Evolutionary conservation across 2,329 filamentous ascomycete genomes (phyloP).

Genomic region (Ilyonectria robusta): DNA sequence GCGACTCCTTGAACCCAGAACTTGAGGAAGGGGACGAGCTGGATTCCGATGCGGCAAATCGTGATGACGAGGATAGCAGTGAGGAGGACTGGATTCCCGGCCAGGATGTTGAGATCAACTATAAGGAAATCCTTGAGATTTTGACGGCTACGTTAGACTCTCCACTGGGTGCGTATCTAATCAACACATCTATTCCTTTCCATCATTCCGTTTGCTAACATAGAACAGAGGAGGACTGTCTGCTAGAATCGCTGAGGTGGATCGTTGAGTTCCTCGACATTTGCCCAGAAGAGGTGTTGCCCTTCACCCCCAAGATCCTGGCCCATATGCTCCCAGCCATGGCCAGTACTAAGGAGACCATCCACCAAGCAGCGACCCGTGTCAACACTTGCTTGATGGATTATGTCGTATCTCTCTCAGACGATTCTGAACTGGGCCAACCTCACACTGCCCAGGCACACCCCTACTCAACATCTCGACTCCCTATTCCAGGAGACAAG

Average conservation of each 20-base stretch:
- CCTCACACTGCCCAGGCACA: constrained; percentile 44
- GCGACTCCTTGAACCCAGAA: constrained; percentile 70
- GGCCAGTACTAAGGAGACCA: constrained; percentile 90
- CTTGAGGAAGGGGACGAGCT: constrained; percentile 74
- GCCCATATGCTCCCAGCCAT: constrained; percentile 94
- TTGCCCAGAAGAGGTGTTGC: constrained; percentile 94
- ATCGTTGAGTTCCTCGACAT: constrained; percentile 98
- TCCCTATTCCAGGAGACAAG: constrained; percentile 60
- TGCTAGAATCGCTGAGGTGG: constrained; percentile 93
- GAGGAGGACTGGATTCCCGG: constrained; percentile 98
- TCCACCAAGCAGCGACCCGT: constrained; percentile 87
- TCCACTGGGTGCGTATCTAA: constrained; percentile 72
- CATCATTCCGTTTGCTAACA: constrained; percentile 30
- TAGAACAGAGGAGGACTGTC: constrained; percentile 84
- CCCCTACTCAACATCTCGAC: constrained; percentile 55
- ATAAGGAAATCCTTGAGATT: constrained; percentile 92
- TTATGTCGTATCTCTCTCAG: constrained; percentile 91
- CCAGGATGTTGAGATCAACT: constrained; percentile 95
- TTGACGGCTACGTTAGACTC: constrained; percentile 90
- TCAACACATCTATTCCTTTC: neutral
- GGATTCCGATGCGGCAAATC: constrained; percentile 69
- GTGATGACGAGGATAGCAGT: constrained; percentile 72
- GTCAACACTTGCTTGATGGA: constrained; percentile 94
- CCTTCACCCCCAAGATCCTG: constrained; percentile 92
- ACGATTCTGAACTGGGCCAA: constrained; percentile 66